Evolutionary conservation across 495 filamentous ascomycete genomes (phyloP).

Genomic region (Annulohypoxylon bovei): DNA sequence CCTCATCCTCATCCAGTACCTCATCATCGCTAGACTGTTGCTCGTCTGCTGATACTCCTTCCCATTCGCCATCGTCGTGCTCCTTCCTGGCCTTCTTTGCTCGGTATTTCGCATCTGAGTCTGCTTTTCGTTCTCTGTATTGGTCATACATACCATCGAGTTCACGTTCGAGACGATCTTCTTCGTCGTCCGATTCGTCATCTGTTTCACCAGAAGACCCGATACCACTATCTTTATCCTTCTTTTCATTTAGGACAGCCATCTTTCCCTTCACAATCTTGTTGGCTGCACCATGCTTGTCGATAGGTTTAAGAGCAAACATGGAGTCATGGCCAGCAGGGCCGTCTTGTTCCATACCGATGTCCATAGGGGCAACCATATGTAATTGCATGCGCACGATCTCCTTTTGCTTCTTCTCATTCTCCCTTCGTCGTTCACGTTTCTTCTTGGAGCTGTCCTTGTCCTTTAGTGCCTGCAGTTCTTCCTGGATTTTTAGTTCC

Average conservation of each 20-base stretch:
- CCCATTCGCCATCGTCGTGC: slow-evolving; percentile 87
- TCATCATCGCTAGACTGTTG: slow-evolving; percentile 66
- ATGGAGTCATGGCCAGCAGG: slow-evolving; percentile 79
- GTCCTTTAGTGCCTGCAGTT: slow-evolving; percentile 82
- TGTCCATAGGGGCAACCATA: slow-evolving; percentile 95
- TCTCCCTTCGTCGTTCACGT: slow-evolving; percentile 81
- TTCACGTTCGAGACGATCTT: slow-evolving; percentile 81
- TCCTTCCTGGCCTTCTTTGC: slow-evolving; percentile 88
- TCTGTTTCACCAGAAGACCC: slow-evolving; percentile 64
- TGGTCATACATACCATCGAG: slow-evolving; percentile 86
- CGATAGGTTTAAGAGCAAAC: slow-evolving; percentile 82
- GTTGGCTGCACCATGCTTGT: slow-evolving; percentile 74
- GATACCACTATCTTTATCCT: slow-evolving; percentile 69
- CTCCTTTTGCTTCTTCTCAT: slow-evolving; percentile 89
- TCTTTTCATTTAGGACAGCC: slow-evolving; percentile 65
- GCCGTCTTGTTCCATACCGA: slow-evolving; percentile 91
- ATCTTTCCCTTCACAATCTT: slow-evolving; percentile 83
- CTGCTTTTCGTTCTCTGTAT: slow-evolving; percentile 82
- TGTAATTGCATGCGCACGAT: slow-evolving; percentile 94
- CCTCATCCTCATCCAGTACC: slow-evolving; percentile 59
- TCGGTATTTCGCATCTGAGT: slow-evolving; percentile 82
- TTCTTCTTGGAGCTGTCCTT: slow-evolving; percentile 78
- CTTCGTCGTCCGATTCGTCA: slow-evolving; percentile 77
- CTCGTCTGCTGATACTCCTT: slow-evolving; percentile 81
- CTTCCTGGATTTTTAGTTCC: slow-evolving; percentile 86